Evolutionary conservation across 1,284 basidiomycete species (phyloP), one percentile per base, ranked within the genome.

Genomic region (Anthracocystis setariae): DNA sequence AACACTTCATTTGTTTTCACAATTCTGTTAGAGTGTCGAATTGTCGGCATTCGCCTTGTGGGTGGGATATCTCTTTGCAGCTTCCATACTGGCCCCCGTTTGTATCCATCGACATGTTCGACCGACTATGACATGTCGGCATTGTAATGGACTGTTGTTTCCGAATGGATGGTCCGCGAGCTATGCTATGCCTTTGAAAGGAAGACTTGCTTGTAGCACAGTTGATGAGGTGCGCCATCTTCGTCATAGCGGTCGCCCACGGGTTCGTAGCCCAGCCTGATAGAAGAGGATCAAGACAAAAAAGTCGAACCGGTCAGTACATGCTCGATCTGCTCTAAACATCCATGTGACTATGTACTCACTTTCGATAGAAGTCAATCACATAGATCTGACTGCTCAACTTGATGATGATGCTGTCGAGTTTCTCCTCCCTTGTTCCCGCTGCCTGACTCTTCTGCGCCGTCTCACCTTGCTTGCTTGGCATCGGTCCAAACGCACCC

Each of bases 351-450:
- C 0, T 7, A 18, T 10, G 12, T 17, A 70, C 68, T 53, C 39
- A 71, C 69, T 60, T 72, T 17, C 57, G 47, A 39, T 73, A 73
- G 27, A 73, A 68, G 15, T 46, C 55, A 8, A 68, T 46, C 27
- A 57, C 64, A 29, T 67, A 65, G 32, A 68, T 55, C 57, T 73
- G 70, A 48, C 70, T 73, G 52, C 70, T 73, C 24, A 73, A 45
- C 61, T 68, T 73, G 70, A 73, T 68, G 15, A 72, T 38, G 39
- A 72, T 72, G 25, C 63, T 56, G 13, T 72, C 55, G 13, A 67
- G 39, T 38, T 29, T 61, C 4, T 46, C 40, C 15, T 57, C 27
- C 7, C 44, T 29, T 0, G 12, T 8, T 1, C 20, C 35, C 2
- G 40, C 13, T 8, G n/a, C 37, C 15, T 9, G 8, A 24, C 20